A percentile compares a stretch with the other conserved stretches of the same genome.
These are phyloP conservation scores for Neofusicoccum parvum DNA, from an alignment of 2,329 filamentous ascomycete species.

Conservation along the genomic window DNA sequence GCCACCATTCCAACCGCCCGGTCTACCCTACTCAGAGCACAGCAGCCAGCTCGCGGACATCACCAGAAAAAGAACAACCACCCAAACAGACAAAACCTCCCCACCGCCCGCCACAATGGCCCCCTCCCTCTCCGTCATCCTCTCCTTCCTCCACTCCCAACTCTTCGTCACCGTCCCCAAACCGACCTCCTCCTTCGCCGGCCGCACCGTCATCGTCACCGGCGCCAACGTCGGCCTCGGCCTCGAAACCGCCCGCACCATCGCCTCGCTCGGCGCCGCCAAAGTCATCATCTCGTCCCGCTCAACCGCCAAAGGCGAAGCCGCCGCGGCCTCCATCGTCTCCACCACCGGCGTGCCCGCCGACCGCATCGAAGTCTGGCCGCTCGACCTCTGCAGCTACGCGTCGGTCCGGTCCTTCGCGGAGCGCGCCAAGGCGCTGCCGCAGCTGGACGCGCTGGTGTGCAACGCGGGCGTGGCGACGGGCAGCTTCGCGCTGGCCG, in stretches of 20 bases:
- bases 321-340: slow-evolving; percentile 46
- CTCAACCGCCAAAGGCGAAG: slow-evolving; percentile 46
- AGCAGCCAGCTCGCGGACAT: too few species aligned
- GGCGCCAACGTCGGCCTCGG: slow-evolving; percentile 53
- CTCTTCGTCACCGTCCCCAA: slow-evolving; percentile 40
- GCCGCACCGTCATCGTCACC: slow-evolving; percentile 50
- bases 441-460: slow-evolving; percentile 40
- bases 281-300: slow-evolving; percentile 52
- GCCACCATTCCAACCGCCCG: neutral
- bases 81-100: neutral
- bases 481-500: slow-evolving; percentile 29
- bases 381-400: slow-evolving; percentile 43
- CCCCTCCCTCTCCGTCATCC: neutral
- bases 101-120: neutral
- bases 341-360: slow-evolving; percentile 30
- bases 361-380: slow-evolving; percentile 48
- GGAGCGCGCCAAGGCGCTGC: slow-evolving; percentile 27
- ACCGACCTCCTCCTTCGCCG: slow-evolving; percentile 31
- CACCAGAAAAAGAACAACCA: neutral
- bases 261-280: slow-evolving; percentile 42
- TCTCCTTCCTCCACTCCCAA: slow-evolving; percentile 43
- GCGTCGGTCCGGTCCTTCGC: slow-evolving; percentile 41
- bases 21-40: too few species aligned
- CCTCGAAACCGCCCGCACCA: slow-evolving; percentile 48
- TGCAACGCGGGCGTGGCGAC: slow-evolving; percentile 43